These are phyloP conservation scores for Colletotrichum sp. DNA, from an alignment of 2,329 filamentous ascomycete genomes.

Conservation along the genomic window DNA sequence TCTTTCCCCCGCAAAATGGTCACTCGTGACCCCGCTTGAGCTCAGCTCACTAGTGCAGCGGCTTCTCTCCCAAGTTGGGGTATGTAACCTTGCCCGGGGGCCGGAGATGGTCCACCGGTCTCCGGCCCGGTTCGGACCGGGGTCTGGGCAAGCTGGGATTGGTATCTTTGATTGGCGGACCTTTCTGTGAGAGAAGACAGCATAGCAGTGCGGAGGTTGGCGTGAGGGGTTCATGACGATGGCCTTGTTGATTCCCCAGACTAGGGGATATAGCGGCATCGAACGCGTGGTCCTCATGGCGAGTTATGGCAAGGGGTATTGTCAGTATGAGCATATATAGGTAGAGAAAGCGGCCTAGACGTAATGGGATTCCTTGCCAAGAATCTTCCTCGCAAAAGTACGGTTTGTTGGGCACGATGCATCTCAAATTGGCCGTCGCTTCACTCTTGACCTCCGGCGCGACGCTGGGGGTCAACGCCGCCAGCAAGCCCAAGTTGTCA, in stretches of 20 bases:
- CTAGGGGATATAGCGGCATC: background rate
- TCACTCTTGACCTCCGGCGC: conserved; percentile 9
- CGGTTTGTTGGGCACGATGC: background rate
- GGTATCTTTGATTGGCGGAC: conserved; percentile 2
- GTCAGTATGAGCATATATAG: background rate
- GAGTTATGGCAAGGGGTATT: background rate
- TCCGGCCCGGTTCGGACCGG: conserved; percentile 14
- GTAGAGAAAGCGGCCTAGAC: background rate
- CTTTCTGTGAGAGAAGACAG: background rate
- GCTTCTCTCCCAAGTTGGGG: background rate
- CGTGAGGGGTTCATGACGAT: background rate
- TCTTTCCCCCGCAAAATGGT: conserved; percentile 3
- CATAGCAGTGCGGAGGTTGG: background rate
- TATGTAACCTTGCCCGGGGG: conserved; percentile 10
- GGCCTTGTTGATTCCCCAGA: background rate
- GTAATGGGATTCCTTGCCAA: background rate
- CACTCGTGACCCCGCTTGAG: background rate
- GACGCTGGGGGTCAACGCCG: background rate
- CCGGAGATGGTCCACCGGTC: conserved; percentile 3
- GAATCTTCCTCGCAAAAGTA: background rate
- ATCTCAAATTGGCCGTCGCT: background rate
- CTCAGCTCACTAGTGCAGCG: background rate
- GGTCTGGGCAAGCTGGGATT: background rate
- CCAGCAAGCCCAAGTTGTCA: conserved; percentile 2
- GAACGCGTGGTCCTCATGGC: background rate